These are phyloP conservation scores for Amanita rimosa DNA, from an alignment of 768 basidiomycete species.

Conservation along the genomic window DNA sequence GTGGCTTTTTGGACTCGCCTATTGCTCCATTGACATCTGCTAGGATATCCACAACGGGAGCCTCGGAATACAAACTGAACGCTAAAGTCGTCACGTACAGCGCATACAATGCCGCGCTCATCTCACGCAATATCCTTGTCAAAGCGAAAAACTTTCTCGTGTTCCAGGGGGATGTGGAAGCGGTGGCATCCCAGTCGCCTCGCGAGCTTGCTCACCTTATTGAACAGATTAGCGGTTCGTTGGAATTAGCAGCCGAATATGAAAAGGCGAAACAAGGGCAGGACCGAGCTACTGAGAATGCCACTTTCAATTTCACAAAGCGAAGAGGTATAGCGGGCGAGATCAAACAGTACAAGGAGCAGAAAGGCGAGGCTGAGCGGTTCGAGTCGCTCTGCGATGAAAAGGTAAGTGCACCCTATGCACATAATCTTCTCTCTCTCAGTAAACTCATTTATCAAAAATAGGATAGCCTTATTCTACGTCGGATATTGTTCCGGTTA, in stretches of 20 bases:
- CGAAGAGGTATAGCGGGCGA: constrained; percentile 89
- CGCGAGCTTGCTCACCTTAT: constrained; percentile 83
- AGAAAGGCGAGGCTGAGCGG: constrained; percentile 84
- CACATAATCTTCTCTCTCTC: neutral
- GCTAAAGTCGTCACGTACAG: constrained; percentile 71
- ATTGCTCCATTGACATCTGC: constrained; percentile 2
- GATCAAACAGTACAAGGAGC: constrained; percentile 95
- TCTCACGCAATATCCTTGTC: constrained; percentile 89
- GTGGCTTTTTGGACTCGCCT: neutral
- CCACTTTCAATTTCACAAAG: constrained; percentile 91
- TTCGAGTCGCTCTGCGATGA: constrained; percentile 74
- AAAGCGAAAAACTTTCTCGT: constrained; percentile 99
- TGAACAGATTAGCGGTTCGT: constrained; percentile 91
- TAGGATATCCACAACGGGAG: constrained; percentile 80
- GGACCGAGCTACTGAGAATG: constrained; percentile 87
- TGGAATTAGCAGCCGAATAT: constrained; percentile 83
- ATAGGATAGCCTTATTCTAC: constrained; percentile 74
- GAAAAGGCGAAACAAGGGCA: constrained; percentile 81
- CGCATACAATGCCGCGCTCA: constrained; percentile 80
- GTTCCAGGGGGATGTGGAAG: constrained; percentile 98
- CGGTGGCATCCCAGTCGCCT: constrained; percentile 90
- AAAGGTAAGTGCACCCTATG: constrained; percentile 34
- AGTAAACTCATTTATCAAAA: constrained; percentile 1
- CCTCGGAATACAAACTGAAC: constrained; percentile 89
- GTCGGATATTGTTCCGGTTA: constrained; percentile 77